These are phyloP conservation scores for Periconia sp. DNA, from an alignment of 2,329 filamentous ascomycete species.

Conservation along the genomic window DNA sequence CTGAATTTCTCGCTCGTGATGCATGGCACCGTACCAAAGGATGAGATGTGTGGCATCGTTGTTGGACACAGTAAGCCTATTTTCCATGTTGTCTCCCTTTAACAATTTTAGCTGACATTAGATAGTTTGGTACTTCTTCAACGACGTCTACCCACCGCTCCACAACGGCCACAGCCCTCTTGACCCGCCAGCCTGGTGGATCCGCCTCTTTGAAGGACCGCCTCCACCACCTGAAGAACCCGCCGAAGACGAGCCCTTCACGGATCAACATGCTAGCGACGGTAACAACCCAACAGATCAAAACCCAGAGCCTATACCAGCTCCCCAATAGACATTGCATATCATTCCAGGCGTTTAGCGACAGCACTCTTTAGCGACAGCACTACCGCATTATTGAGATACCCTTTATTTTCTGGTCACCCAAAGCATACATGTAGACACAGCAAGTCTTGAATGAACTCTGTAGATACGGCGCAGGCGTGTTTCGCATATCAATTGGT, in stretches of 20 bases:
- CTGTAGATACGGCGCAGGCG: slow-evolving; percentile 10
- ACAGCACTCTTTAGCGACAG: too few species aligned
- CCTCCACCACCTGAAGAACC: slow-evolving; percentile 27
- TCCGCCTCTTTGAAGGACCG: slow-evolving; percentile 73
- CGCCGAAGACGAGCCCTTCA: slow-evolving; percentile 5
- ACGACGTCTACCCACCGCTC: slow-evolving; percentile 91
- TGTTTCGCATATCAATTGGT: slow-evolving; percentile 5
- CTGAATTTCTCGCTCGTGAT: slow-evolving; percentile 92
- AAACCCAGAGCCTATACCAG: slow-evolving; percentile 5
- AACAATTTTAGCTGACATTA: slow-evolving; percentile 21
- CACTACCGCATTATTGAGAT: slow-evolving; percentile 28
- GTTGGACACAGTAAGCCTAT: slow-evolving; percentile 77
- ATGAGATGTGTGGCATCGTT: slow-evolving; percentile 93
- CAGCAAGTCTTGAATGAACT: not conserved
- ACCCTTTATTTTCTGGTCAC: slow-evolving; percentile 27
- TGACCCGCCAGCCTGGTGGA: slow-evolving; percentile 90
- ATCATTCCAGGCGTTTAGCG: slow-evolving; percentile 27
- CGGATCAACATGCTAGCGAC: slow-evolving; percentile 15
- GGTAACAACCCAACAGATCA: slow-evolving; percentile 16
- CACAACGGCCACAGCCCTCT: slow-evolving; percentile 84
- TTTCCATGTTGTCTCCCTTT: not conserved
- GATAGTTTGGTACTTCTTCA: slow-evolving; percentile 93
- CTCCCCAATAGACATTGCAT: slow-evolving; percentile 17
- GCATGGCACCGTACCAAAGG: slow-evolving; percentile 87
- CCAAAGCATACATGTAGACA: slow-evolving; percentile 6